Percentiles rank a stretch among this genome's conserved stretches.
phyloP scores from a whole-genome alignment of 192 early-diverging fungal species.

The Coemansia sp. region DNA sequence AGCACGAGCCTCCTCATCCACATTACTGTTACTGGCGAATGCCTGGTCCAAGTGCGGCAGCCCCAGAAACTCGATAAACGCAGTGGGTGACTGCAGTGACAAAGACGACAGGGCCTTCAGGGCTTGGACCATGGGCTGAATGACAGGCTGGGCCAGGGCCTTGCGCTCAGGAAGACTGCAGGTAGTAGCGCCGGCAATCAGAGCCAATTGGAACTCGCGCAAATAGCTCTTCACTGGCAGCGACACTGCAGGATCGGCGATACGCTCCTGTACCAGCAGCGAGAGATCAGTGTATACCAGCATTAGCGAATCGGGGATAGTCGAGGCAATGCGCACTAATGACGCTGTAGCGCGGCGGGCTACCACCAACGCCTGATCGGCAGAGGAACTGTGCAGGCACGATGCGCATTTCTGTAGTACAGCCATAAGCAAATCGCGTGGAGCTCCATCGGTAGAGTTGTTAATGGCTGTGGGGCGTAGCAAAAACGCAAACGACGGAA shows the following conservation, averaged over 20 bases:
- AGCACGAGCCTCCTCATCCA: slow-evolving; percentile 14
- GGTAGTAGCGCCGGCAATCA: slow-evolving; percentile 35
- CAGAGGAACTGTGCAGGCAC: slow-evolving; percentile 7
- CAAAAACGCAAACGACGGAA: slow-evolving; percentile 48
- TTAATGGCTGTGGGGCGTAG: slow-evolving; percentile 31
- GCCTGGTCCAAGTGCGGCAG: slow-evolving; percentile 34
- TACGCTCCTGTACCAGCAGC: slow-evolving; percentile 28
- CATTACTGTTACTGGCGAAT: neutral
- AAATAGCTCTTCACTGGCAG: slow-evolving; percentile 35
- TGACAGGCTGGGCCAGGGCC: slow-evolving; percentile 36
- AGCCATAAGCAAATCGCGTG: slow-evolving; percentile 34
- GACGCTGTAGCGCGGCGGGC: slow-evolving; percentile 43
- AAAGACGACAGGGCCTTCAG: slow-evolving; percentile 13
- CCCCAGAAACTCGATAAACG: slow-evolving; percentile 28
- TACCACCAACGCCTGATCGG: slow-evolving; percentile 21
- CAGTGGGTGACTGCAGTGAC: slow-evolving; percentile 34
- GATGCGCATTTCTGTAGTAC: slow-evolving; percentile 36
- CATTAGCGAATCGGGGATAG: slow-evolving; percentile 52
- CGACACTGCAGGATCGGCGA: slow-evolving; percentile 27
- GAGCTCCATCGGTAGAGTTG: slow-evolving; percentile 3
- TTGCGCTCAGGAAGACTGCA: slow-evolving; percentile 30
- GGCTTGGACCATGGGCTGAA: slow-evolving; percentile 39
- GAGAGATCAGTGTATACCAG: slow-evolving; percentile 21
- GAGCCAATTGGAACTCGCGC: slow-evolving; percentile 47
- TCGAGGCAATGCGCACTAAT: slow-evolving; percentile 38